Evolutionary conservation across 2,329 filamentous ascomycete species (phyloP).

Genomic region (Sarocladium brachiariae): DNA sequence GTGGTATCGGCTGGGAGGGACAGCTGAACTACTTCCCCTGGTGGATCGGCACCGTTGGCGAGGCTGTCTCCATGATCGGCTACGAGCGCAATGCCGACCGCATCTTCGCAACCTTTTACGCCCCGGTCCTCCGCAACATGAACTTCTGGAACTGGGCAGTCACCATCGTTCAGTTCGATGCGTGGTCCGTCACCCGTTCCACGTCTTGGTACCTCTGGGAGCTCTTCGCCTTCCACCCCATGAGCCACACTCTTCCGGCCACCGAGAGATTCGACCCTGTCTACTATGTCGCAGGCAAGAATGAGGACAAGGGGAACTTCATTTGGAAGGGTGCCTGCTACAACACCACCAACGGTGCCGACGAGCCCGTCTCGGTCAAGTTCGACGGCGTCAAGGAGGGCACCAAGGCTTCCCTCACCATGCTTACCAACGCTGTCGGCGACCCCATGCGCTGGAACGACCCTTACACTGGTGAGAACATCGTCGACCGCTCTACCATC

Average conservation of each 20-base stretch:
- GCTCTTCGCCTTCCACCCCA: conserved; percentile 38
- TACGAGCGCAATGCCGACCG: conserved; percentile 58
- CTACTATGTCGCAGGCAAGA: conserved; percentile 43
- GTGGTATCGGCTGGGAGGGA: conserved; percentile 39
- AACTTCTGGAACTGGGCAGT: conserved; percentile 45
- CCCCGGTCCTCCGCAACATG: conserved; percentile 41
- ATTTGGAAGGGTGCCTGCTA: conserved; percentile 48
- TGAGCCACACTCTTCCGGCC: conserved; percentile 40
- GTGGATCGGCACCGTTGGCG: conserved; percentile 55
- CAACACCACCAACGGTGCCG: conserved; percentile 38
- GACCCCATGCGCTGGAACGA: conserved; percentile 39
- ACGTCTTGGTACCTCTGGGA: conserved; percentile 45
- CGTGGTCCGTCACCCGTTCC: conserved; percentile 39
- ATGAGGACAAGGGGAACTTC: conserved; percentile 30
- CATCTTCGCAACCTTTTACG: conserved; percentile 47
- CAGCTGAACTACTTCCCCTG: conserved; percentile 41
- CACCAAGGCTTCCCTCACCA: conserved; percentile 33
- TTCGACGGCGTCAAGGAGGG: conserved; percentile 38
- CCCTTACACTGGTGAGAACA: conserved; percentile 37
- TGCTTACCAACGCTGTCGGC: conserved; percentile 33
- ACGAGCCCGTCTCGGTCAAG: conserved; percentile 36
- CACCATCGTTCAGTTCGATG: conserved; percentile 43
- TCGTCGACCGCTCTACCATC: conserved; percentile 36
- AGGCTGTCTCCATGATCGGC: conserved; percentile 59
- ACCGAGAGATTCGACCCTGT: conserved; percentile 35